phyloP scores from a whole-genome alignment of 345 rosid genomes.

The Eucalyptus viminalis region DNA sequence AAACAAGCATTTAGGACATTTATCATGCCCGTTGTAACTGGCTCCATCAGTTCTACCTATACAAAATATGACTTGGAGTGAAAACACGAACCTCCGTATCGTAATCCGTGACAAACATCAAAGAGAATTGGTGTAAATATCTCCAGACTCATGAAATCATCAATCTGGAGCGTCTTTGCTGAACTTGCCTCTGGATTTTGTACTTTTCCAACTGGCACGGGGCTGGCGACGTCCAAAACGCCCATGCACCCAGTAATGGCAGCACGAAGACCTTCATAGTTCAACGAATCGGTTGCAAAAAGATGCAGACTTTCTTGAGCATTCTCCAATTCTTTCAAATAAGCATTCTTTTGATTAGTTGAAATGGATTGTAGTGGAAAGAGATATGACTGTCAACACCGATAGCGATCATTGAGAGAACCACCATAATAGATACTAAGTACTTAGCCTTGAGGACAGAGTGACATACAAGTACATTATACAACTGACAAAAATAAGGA shows the following conservation, averaged over 20 bases:
- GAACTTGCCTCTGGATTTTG: slow-evolving; percentile 17
- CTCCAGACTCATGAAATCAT: not conserved
- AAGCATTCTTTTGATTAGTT: slow-evolving; percentile 32
- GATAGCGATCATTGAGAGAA: not conserved
- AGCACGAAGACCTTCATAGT: slow-evolving; percentile 19
- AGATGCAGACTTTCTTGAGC: slow-evolving; percentile 25
- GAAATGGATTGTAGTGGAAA: not conserved
- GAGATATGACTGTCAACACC: not conserved
- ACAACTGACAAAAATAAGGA: not conserved
- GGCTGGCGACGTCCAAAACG: slow-evolving; percentile 43
- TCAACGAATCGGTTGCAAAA: slow-evolving; percentile 27
- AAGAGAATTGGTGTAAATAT: not conserved
- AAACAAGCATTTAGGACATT: slow-evolving; percentile 36
- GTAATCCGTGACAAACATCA: not conserved
- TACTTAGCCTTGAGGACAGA: not conserved
- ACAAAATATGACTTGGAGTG: not conserved
- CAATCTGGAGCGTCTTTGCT: not conserved
- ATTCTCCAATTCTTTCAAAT: slow-evolving; percentile 23
- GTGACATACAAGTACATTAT: not conserved
- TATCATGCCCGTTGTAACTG: slow-evolving; percentile 24
- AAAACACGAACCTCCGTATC: not conserved
- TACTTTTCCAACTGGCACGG: slow-evolving; percentile 13
- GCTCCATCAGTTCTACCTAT: slow-evolving; percentile 29
- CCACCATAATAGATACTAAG: not conserved
- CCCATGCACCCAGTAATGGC: slow-evolving; percentile 34